These are phyloP conservation scores for Ophiostoma piceae DNA, from an alignment of 2,329 filamentous ascomycete species.

Conservation along the genomic window DNA sequence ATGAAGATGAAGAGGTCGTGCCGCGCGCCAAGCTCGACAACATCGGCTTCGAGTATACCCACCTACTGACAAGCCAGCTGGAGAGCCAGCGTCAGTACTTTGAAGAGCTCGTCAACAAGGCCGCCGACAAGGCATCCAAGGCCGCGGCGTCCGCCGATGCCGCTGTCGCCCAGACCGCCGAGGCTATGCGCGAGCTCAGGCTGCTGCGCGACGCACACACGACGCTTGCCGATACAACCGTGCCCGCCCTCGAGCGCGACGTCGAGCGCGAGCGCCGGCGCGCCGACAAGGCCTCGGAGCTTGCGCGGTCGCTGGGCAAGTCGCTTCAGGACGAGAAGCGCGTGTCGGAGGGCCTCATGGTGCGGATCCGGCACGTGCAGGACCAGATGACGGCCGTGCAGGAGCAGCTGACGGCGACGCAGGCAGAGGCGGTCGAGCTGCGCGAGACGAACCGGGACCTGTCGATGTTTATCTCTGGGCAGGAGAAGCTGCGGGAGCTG, in stretches of 20 bases:
- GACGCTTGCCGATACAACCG: constrained; percentile 48
- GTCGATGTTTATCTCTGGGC: constrained; percentile 78
- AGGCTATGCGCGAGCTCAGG: constrained; percentile 46
- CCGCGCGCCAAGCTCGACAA: constrained; percentile 64
- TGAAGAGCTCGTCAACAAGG: constrained; percentile 83
- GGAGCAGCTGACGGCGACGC: constrained; percentile 52
- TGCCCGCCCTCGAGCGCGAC: constrained; percentile 68
- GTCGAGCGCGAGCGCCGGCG: constrained; percentile 62
- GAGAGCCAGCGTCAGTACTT: constrained; percentile 92
- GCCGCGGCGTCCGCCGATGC: constrained; percentile 63
- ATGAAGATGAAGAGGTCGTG: constrained; percentile 53
- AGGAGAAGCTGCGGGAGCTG: constrained; percentile 71
- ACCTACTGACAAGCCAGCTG: constrained; percentile 85
- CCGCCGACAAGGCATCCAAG: constrained; percentile 79
- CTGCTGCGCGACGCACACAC: constrained; percentile 51
- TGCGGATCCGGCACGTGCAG: constrained; percentile 71
- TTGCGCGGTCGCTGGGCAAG: constrained; percentile 70
- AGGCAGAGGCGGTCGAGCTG: constrained; percentile 63
- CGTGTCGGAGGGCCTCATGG: constrained; percentile 73
- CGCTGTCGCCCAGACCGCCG: constrained; percentile 48
- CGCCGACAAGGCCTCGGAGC: constrained; percentile 64
- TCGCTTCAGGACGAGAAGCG: constrained; percentile 82
- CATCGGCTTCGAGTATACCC: constrained; percentile 90
- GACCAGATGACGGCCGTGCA: constrained; percentile 55
- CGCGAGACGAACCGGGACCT: constrained; percentile 83